Evolutionary conservation across 331 rosid species (phyloP).

Genomic region (Malus hybrid): DNA sequence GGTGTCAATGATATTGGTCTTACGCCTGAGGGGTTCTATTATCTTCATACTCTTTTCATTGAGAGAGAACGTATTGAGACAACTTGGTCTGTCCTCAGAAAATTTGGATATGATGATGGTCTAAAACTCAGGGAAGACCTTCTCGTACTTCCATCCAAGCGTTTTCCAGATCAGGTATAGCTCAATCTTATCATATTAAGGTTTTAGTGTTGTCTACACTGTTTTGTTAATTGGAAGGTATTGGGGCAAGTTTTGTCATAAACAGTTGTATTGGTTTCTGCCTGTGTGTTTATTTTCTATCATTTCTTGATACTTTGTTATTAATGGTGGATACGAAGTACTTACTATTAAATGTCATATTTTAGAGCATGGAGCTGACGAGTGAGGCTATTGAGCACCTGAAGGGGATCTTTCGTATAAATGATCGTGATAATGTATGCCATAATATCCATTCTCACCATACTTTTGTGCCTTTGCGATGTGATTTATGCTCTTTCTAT

Average conservation of each 20-base stretch:
- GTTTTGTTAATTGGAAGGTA: neutral
- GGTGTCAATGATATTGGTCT: conserved; percentile 84
- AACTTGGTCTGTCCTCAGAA: conserved; percentile 82
- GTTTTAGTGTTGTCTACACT: conserved; percentile 12
- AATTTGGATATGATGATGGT: conserved; percentile 75
- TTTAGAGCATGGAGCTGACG: conserved; percentile 88
- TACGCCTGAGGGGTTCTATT: conserved; percentile 72
- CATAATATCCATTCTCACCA: neutral
- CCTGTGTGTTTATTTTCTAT: neutral
- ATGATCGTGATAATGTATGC: conserved; percentile 75
- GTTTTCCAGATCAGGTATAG: conserved; percentile 74
- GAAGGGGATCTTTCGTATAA: conserved; percentile 70
- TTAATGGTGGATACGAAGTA: neutral
- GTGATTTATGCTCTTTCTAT: conserved; percentile 11
- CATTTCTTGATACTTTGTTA: neutral
- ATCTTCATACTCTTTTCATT: conserved; percentile 64
- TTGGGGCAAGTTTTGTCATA: neutral
- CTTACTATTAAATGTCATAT: conserved; percentile 19
- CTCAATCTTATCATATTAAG: conserved; percentile 9
- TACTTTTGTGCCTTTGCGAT: conserved; percentile 7
- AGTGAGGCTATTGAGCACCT: conserved; percentile 82
- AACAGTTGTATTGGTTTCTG: neutral
- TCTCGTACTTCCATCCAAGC: conserved; percentile 66
- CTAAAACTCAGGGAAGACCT: conserved; percentile 66
- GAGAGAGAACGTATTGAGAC: conserved; percentile 73